Base-by-base conservation (phyloP, 2,329 filamentous ascomycete genomes). In the Claviceps humidiphila region DNA sequence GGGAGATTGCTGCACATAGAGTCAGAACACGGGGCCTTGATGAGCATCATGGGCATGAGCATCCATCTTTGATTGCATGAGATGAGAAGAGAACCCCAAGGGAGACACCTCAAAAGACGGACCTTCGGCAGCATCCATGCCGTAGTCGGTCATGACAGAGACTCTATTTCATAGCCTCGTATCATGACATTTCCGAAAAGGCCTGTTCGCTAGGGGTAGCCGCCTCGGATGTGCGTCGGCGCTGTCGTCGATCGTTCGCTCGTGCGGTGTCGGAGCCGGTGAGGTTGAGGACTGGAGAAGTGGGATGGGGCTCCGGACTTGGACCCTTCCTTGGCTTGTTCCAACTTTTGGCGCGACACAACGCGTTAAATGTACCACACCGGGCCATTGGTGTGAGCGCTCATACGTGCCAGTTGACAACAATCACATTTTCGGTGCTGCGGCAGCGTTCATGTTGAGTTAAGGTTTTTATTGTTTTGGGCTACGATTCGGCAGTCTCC, bases 1-100 rank as follows among this genome's bases (percentile, higher is more conserved):
- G 65, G 56, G 67, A 64, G 57, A 74, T 66, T 58, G 70, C 71
- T 73, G 58, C 53, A 30, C 41, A 54, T 11, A 49, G 39, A 34
- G 58, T 66, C 54, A 67, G 63, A 61, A 48, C 42, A 57, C 55
- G 17, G 17, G 44, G 22, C 30, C 11, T 39, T 38, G 24, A 38
- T 17, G 53, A 17, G 30, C 7, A n/a, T 16, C 16, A 17, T 8
- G 4, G 39, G 39, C 14, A 11, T 34, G 30, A 34, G 9, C 30
- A 34, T 34, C 30, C 30, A 34, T 34, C 9, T 11, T 34, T 11
- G 30, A 34, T 34, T 34, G 30, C 9, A 34, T 34, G 30, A 34
- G 30, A 34, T 34, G 9, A 34, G 30, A 34, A 34, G 30, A 34
- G 30, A 11, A 4, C 30, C 30, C 30, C 9, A 11, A 4, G 30